Evolutionary conservation across 1,284 basidiomycete species (phyloP), one percentile per base, ranked within the genome.

Genomic region (Ceratobasidium sp.): DNA sequence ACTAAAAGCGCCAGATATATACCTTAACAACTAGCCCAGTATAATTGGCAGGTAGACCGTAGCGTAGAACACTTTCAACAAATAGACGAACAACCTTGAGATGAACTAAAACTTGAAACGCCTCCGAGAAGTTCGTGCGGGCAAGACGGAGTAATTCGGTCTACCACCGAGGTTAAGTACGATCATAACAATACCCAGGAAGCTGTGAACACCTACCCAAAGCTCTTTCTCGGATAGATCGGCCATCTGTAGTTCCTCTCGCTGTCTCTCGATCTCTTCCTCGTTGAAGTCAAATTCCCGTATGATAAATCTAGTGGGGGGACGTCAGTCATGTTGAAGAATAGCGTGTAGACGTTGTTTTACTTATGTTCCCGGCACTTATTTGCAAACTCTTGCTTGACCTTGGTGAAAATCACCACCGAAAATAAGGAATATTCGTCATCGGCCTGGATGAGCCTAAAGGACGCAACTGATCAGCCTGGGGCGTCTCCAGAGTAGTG

Each of bases 341-440:
- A 11, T 41, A 31, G 24, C 31, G 60, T 6, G 47, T 3, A 31
- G 33, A 53, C 6, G 45, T 72, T 7, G 22, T 79, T 85, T 78
- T 77, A 97, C 95, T 98, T 99, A 85, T 95, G 92, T 83, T 99
- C 98, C 77, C 98, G 87, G 81, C 95, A 97, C 83, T 96, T 97
- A 84, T 98, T 96, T 3, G 92, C 84, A 82, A 97, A 99, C 75
- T 98, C 94, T 78, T 99, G 97, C 80, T 93, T 91, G 62, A 95
- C 90, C 80, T 94, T 92, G 80, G 91, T 91, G 88, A 99, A 99
- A 33, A 99, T 86, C 31, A 97, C 95, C 1, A 96, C 95, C 45
- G 90, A 89, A 81, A 93, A 96, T 22, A 99, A 87, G 22, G 89
- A 88, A 82, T 91, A 99, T 79, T 99, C 98, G 75, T 95, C 92